These are phyloP conservation scores for Fusarium longipes DNA, from an alignment of 2,329 filamentous ascomycete species.

Conservation along the genomic window DNA sequence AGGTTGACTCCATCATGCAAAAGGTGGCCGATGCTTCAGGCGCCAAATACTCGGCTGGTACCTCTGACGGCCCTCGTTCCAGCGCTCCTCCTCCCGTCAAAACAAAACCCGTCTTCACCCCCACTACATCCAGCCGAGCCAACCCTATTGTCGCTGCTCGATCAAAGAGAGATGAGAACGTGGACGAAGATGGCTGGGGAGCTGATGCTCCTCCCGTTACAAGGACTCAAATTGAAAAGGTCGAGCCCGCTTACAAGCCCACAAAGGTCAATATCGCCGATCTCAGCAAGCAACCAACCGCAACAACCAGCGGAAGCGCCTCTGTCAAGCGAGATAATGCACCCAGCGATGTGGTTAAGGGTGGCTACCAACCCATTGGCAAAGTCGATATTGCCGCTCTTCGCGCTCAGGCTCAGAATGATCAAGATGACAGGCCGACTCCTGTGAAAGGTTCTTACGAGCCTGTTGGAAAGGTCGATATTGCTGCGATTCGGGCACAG, in stretches of 20 bases:
- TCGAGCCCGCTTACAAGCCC: constrained; percentile 90
- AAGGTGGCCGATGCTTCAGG: constrained; percentile 96
- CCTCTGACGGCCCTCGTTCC: constrained; percentile 63
- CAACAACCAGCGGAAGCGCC: constrained; percentile 70
- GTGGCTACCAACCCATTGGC: constrained; percentile 91
- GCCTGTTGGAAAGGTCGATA: constrained; percentile 95
- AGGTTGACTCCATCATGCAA: constrained; percentile 86
- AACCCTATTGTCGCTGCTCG: constrained; percentile 77
- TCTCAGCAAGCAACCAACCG: constrained; percentile 77
- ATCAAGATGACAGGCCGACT: constrained; percentile 81
- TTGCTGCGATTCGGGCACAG: constrained; percentile 88
- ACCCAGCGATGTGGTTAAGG: constrained; percentile 75
- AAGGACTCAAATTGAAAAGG: constrained; percentile 88
- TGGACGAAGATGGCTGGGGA: constrained; percentile 93
- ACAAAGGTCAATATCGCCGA: constrained; percentile 95
- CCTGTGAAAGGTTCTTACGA: constrained; percentile 94
- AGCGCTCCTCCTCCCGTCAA: constrained; percentile 76
- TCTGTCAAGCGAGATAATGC: constrained; percentile 59
- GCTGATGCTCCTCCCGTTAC: constrained; percentile 91
- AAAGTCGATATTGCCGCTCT: constrained; percentile 98
- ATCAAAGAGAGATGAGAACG: constrained; percentile 67
- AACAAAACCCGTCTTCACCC: constrained; percentile 92
- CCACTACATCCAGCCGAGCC: constrained; percentile 66
- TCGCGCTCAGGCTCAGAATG: constrained; percentile 76
- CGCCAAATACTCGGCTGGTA: constrained; percentile 86